Conservation (phyloP, 1,139 yeast species). For the Yamadazyma dushanensis region DNA sequence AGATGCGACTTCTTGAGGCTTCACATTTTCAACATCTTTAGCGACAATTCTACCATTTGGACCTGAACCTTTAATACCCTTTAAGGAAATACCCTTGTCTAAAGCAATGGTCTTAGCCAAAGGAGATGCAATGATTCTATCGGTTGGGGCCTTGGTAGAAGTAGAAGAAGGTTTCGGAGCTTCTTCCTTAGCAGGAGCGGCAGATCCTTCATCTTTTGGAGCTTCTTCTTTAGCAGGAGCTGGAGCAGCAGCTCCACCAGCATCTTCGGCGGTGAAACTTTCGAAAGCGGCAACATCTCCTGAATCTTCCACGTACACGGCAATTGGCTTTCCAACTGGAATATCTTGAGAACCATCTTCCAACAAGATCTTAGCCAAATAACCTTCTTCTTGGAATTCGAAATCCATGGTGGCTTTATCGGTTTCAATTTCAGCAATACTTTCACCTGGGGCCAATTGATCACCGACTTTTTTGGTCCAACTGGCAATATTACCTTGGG, state of each 20-base stretch:
- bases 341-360: constrained; percentile 88
- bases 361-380: constrained; percentile 83
- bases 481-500: constrained; percentile 85
- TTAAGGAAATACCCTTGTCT: constrained; percentile 86
- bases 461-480: constrained; percentile 94
- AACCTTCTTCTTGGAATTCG: constrained; percentile 98
- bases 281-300: constrained; percentile 86
- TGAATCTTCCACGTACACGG: constrained; percentile 89
- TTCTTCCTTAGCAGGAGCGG: constrained; percentile 26
- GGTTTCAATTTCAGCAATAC: constrained; percentile 95
- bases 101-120: constrained; percentile 91
- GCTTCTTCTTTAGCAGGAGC: constrained; percentile 34
- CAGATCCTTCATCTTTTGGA: constrained; percentile 4
- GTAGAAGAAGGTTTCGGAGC: constrained; percentile 19
- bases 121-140: constrained; percentile 91
- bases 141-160: constrained; percentile 33
- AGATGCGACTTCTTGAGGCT: constrained; percentile 43
- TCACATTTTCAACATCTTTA: constrained; percentile 78
- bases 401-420: constrained; percentile 99
- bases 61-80: constrained; percentile 86
- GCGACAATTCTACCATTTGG: constrained; percentile 94
- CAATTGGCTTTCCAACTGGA: constrained; percentile 94
- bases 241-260: constrained; percentile 55
- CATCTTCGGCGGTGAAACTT: constrained; percentile 81
- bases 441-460: constrained; percentile 83